Percentiles rank a stretch among this genome's conserved stretches.
These are phyloP conservation scores for Penicillium sp. DNA, from an alignment of 2,329 filamentous ascomycete species.

Conservation along the genomic window DNA sequence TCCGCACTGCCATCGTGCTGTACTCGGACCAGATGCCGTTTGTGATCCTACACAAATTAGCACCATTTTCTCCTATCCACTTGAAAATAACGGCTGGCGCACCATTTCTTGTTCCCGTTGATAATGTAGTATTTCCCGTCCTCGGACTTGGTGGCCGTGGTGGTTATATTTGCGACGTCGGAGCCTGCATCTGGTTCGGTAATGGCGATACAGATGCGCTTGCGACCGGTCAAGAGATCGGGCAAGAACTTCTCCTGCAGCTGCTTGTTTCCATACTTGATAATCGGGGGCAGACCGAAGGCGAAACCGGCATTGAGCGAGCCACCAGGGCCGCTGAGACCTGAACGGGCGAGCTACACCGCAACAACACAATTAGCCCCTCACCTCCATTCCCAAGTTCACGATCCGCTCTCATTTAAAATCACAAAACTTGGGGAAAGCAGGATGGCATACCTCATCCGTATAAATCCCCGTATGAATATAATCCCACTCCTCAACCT, in stretches of 20 bases:
- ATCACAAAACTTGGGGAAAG: neutral
- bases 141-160: slow-evolving; percentile 65
- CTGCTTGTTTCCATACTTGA: slow-evolving; percentile 68
- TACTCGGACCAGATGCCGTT: slow-evolving; percentile 74
- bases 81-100: neutral
- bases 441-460: slow-evolving; percentile 59
- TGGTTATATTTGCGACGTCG: slow-evolving; percentile 75
- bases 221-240: slow-evolving; percentile 68
- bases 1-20: slow-evolving; percentile 73
- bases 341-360: slow-evolving; percentile 64
- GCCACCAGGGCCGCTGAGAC: slow-evolving; percentile 66
- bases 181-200: slow-evolving; percentile 76
- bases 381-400: too few relatives aligned
- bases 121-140: slow-evolving; percentile 72
- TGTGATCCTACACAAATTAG: slow-evolving; percentile 66
- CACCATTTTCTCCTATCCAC: neutral
- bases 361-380: neutral
- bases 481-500: slow-evolving; percentile 76
- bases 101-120: slow-evolving; percentile 80
- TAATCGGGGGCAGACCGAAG: slow-evolving; percentile 72
- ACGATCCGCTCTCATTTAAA: neutral
- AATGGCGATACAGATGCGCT: slow-evolving; percentile 75
- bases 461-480: slow-evolving; percentile 72
- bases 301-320: slow-evolving; percentile 74
- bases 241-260: slow-evolving; percentile 71